These are phyloP conservation scores for Penicillium fimorum DNA, from an alignment of 495 filamentous ascomycete genomes.

Conservation along the genomic window DNA sequence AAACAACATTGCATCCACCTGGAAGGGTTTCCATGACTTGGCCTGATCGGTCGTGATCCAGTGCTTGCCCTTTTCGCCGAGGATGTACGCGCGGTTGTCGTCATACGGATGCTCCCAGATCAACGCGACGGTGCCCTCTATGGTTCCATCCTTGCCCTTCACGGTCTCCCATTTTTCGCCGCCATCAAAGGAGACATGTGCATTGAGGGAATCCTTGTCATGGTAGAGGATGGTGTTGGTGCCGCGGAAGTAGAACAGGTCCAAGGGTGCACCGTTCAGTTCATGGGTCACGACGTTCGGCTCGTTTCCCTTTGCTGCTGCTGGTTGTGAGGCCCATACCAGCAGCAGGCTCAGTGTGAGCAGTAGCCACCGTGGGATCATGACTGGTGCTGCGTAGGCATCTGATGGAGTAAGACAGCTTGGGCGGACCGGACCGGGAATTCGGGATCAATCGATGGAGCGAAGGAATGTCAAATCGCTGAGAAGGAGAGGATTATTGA, in stretches of 20 bases:
- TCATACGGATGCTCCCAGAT: constrained; percentile 76
- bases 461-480: neutral
- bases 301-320: constrained; percentile 47
- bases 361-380: constrained; percentile 45
- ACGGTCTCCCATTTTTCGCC: constrained; percentile 71
- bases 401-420: constrained; percentile 27
- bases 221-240: constrained; percentile 72
- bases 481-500: neutral
- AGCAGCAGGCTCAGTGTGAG: constrained; percentile 39
- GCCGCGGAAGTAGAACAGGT: constrained; percentile 83
- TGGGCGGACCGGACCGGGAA: constrained; percentile 23
- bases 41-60: constrained; percentile 80
- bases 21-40: constrained; percentile 73
- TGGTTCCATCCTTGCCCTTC: constrained; percentile 52
- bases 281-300: constrained; percentile 52
- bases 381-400: constrained; percentile 34
- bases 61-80: constrained; percentile 64
- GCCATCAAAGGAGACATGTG: constrained; percentile 74
- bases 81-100: constrained; percentile 70
- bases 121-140: constrained; percentile 55
- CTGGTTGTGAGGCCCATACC: constrained; percentile 31
- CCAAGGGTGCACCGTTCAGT: constrained; percentile 60
- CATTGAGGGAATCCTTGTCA: constrained; percentile 51
- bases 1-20: constrained; percentile 49
- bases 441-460: constrained; percentile 4